A percentile compares a stretch with the other conserved stretches of the same genome.
phyloP scores from a whole-genome alignment of 768 basidiomycete species.

The Suillus hirtellus region DNA sequence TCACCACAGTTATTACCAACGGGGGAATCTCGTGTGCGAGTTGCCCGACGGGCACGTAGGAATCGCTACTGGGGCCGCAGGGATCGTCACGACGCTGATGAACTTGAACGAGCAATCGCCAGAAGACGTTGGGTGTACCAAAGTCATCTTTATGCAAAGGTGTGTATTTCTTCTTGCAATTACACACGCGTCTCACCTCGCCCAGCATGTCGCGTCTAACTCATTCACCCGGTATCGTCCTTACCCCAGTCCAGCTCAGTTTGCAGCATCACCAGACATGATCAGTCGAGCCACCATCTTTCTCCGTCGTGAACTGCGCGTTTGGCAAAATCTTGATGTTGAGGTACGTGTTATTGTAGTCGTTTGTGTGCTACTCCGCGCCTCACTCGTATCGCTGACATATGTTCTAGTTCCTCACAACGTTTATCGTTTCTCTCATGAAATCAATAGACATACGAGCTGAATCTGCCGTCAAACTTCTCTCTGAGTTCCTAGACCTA shows the following conservation, averaged over 20 bases:
- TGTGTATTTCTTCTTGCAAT: conserved; percentile 32
- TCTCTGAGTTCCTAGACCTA: conserved; percentile 89
- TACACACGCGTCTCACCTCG: conserved; percentile 11
- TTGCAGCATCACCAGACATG: conserved; percentile 72
- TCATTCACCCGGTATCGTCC: conserved; percentile 84
- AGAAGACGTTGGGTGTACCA: conserved; percentile 80
- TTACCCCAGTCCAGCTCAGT: conserved; percentile 84
- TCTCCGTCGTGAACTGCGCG: conserved; percentile 79
- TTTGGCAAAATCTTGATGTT: conserved; percentile 89
- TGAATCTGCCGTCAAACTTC: conserved; percentile 77
- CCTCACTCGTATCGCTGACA: conserved; percentile 19
- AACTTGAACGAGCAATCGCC: conserved; percentile 72
- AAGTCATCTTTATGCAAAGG: conserved; percentile 83
- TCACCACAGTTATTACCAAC: conserved; percentile 37
- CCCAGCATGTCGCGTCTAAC: conserved; percentile 90
- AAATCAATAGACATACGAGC: conserved; percentile 92
- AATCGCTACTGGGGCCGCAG: conserved; percentile 60
- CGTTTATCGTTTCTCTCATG: conserved; percentile 87
- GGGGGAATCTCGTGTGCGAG: conserved; percentile 27
- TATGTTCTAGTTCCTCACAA: conserved; percentile 75
- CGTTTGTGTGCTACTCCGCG: conserved; percentile 10
- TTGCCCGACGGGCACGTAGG: conserved; percentile 33
- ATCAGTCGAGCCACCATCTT: conserved; percentile 79
- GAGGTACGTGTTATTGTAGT: conserved; percentile 53
- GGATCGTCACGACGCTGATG: conserved; percentile 57